Conservation (phyloP, 352 stramenopile species). For the Pythium oligandrum region DNA sequence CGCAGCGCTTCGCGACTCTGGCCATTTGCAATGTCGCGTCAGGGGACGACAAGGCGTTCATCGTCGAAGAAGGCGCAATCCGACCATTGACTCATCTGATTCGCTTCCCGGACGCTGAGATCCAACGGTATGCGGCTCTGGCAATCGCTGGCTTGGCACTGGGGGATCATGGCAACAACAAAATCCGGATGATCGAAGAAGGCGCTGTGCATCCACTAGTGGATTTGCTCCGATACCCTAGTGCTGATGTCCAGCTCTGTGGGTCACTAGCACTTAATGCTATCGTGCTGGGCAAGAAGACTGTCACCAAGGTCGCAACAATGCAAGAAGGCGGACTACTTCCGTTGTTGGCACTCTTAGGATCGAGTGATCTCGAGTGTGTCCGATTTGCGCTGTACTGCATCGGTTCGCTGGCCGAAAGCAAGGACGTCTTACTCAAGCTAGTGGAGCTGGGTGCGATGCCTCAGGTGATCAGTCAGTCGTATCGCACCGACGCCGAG, state of each 20-base stretch:
- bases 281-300: conserved; percentile 82
- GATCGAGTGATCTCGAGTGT: conserved; percentile 86
- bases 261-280: conserved; percentile 91
- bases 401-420: conserved; percentile 91
- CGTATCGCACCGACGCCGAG: conserved; percentile 85
- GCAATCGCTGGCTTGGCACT: conserved; percentile 90
- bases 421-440: conserved; percentile 87
- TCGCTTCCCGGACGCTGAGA: conserved; percentile 93
- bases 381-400: conserved; percentile 89
- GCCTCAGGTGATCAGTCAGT: conserved; percentile 77
- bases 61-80: conserved; percentile 91
- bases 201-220: conserved; percentile 90
- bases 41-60: conserved; percentile 79
- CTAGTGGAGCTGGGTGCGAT: conserved; percentile 88
- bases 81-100: conserved; percentile 93
- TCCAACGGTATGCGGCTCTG: conserved; percentile 93
- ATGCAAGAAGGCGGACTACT: conserved; percentile 89
- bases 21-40: conserved; percentile 92
- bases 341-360: conserved; percentile 85
- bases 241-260: conserved; percentile 90
- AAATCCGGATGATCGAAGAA: conserved; percentile 90
- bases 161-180: conserved; percentile 91
- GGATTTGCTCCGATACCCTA: conserved; percentile 93
- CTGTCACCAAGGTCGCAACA: conserved; percentile 83
- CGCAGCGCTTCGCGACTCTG: conserved; percentile 93